Percentiles rank a stretch among this genome's conserved stretches.
Conservation (phyloP, 2,329 filamentous ascomycete genomes). For the Gliomastix tumulicola region DNA sequence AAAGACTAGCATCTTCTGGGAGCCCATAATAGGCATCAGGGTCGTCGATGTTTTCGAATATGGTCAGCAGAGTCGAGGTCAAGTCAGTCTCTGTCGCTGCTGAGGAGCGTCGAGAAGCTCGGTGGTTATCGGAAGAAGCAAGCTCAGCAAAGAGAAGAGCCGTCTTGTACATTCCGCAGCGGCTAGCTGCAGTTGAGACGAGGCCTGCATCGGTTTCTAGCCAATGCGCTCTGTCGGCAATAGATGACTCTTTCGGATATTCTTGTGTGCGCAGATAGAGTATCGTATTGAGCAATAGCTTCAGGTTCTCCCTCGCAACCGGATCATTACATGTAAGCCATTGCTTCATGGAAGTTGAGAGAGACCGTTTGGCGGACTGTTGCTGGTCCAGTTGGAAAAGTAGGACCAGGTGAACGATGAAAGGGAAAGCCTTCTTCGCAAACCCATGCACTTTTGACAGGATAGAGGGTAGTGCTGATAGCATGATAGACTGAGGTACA, state of each 20-base stretch:
- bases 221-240: constrained; percentile 76
- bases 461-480: constrained; percentile 61
- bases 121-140: constrained; percentile 46
- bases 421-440: constrained; percentile 70
- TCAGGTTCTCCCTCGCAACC: constrained; percentile 53
- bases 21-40: constrained; percentile 95
- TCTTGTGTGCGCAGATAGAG: constrained; percentile 83
- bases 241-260: constrained; percentile 67
- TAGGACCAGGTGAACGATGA: constrained; percentile 77
- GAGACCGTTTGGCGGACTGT: constrained; percentile 46
- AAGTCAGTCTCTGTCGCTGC: constrained; percentile 45
- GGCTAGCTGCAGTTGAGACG: constrained; percentile 64
- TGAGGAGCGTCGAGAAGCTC: constrained; percentile 62
- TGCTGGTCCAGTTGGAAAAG: constrained; percentile 58
- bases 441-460: constrained; percentile 61
- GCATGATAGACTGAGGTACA: constrained; percentile 56
- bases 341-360: constrained; percentile 59
- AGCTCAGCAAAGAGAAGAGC: constrained; percentile 80
- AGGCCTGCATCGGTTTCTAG: constrained; percentile 71
- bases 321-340: constrained; percentile 46
- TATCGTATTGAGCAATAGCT: constrained; percentile 69
- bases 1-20: constrained; percentile 67
- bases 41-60: constrained; percentile 91
- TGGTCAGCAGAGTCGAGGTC: constrained; percentile 64
- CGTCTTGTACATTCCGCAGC: constrained; percentile 80